Conservation (phyloP, 306 rosid species). For the Astragalus glycyphyllos region DNA sequence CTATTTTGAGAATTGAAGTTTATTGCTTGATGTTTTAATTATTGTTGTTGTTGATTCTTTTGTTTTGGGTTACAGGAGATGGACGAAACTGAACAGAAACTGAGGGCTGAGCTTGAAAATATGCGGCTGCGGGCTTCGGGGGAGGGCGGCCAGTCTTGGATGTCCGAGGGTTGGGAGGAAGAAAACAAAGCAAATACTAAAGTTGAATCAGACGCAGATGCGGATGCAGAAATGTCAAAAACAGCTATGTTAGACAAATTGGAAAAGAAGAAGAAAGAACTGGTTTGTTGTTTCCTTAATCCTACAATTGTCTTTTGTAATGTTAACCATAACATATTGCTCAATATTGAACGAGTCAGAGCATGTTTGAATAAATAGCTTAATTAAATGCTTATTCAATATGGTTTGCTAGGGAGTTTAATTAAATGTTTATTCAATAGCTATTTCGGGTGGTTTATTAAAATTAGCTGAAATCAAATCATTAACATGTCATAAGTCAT, state of each 20-base stretch:
- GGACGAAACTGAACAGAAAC: slow-evolving; percentile 65
- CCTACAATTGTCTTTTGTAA: slow-evolving; percentile 18
- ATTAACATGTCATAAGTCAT: not conserved
- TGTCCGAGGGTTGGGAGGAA: slow-evolving; percentile 48
- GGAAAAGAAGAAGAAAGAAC: slow-evolving; percentile 74
- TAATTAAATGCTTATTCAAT: not conserved
- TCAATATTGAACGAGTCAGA: not conserved
- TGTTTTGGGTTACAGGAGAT: slow-evolving; percentile 59
- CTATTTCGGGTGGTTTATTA: not conserved
- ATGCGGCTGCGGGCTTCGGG: slow-evolving; percentile 45
- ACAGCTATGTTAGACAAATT: slow-evolving; percentile 59
- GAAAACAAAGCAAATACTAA: slow-evolving; percentile 42
- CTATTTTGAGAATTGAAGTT: not conserved
- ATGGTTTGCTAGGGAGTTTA: not conserved
- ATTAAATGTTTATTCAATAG: not conserved
- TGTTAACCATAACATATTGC: not conserved
- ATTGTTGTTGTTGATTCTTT: not conserved
- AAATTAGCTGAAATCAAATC: not conserved
- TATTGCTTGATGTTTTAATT: slow-evolving; percentile 9
- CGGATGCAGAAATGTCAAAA: slow-evolving; percentile 52
- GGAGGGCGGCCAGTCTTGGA: slow-evolving; percentile 40
- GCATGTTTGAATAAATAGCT: not conserved
- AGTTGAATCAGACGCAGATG: slow-evolving; percentile 56
- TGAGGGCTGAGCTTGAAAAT: slow-evolving; percentile 59
- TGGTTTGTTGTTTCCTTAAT: slow-evolving; percentile 58